These are phyloP conservation scores for Obba rivulosa DNA, from an alignment of 768 basidiomycete species.

Conservation along the genomic window DNA sequence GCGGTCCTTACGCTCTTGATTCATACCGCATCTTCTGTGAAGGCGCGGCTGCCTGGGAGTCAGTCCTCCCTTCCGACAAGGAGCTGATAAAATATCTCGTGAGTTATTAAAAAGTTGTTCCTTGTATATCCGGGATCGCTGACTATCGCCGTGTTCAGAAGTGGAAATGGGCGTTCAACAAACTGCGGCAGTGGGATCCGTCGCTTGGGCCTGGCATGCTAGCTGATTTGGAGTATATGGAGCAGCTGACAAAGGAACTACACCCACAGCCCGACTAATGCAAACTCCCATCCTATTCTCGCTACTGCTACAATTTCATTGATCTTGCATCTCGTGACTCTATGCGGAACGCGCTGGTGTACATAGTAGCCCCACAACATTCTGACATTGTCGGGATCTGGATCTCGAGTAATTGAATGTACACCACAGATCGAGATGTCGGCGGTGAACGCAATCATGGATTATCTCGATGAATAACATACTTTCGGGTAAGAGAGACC, in stretches of 20 bases:
- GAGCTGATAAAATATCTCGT: constrained; percentile 65
- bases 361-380: too few relatives aligned
- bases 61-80: constrained; percentile 61
- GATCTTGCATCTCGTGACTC: too few relatives aligned
- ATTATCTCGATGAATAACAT: too few relatives aligned
- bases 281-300: too few relatives aligned
- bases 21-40: constrained; percentile 69
- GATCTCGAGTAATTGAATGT: too few relatives aligned
- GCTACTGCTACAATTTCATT: too few relatives aligned
- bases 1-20: constrained; percentile 69
- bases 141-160: background rate
- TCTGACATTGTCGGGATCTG: too few relatives aligned
- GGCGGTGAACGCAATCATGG: too few relatives aligned
- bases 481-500: too few relatives aligned
- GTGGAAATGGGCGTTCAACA: background rate
- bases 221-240: background rate
- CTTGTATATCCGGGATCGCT: too few relatives aligned
- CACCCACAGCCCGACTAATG: background rate
- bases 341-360: too few relatives aligned
- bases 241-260: background rate
- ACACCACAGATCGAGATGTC: too few relatives aligned
- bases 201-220: background rate
- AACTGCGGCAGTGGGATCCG: background rate
- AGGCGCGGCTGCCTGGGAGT: constrained; percentile 49
- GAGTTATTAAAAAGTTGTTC: constrained; percentile 16